Base-by-base conservation (phyloP, 2,329 filamentous ascomycete genomes). In the Cordyceps cateniannulata region DNA sequence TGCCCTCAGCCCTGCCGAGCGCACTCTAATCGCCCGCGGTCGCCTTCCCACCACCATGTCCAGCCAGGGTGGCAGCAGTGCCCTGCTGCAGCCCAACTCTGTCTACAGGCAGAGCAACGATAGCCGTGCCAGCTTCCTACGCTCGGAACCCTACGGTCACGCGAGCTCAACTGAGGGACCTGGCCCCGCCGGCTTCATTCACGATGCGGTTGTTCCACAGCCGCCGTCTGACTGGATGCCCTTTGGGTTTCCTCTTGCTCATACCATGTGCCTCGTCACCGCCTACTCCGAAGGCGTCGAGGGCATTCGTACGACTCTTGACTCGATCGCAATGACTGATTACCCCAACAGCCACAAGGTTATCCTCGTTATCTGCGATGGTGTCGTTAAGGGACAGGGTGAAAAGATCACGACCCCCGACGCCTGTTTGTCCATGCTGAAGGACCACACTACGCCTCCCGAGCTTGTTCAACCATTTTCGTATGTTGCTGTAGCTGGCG, bases 281-380 rank as follows among this genome's bases (percentile, higher is more conserved):
- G 92, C 92, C 20, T 99, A 99, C 73, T 99, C 95, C 0, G 95
- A 99, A 78, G 95, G 95, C 66, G 91, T 89, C 65, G 89, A 96
- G 63, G 95, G 93, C 69, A 84, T 99, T 60, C 89, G 95, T 52
- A 96, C 93, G 0, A 99, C 95, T 1, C 79, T 99, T 29, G 93
- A 99, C 76, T 99, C 95, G 1, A 89, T 99, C 71, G 95, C 93
- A 54, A 96, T 91, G 76, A 99, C 95, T 3, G 96, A 99, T 74
- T 99, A 99, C 69, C 95, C 95, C 54, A 99, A 99, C 81, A 98
- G 93, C 73, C 96, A 99, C 82, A 99, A 99, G 77, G 85, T 93
- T 29, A 95, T 99, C 67, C 82, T 99, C 63, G 90, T 97, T 68
- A 90, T 99, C 68, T 99, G 95, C 76, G 95, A 99, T 73, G 95